A percentile compares a stretch with the other conserved stretches of the same genome.
phyloP scores from a whole-genome alignment of 352 stramenopile genomes.

The Pythium sukuiense region DNA sequence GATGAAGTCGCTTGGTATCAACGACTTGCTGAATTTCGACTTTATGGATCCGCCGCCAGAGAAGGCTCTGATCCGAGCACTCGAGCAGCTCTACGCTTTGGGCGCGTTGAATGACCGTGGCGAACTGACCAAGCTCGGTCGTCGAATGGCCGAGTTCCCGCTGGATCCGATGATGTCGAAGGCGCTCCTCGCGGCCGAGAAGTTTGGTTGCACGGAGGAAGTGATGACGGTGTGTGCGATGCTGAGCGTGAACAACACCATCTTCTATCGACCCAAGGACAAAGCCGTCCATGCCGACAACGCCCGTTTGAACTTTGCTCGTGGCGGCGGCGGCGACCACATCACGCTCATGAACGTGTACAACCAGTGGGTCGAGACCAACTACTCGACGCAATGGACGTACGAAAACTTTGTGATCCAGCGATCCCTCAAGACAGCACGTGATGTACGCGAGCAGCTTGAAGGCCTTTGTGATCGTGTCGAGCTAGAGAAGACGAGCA shows the following conservation, averaged over 20 bases:
- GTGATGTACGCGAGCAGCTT: constrained; percentile 99
- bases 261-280: constrained; percentile 99
- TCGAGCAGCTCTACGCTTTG: constrained; percentile 99
- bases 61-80: constrained; percentile 97
- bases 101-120: constrained; percentile 98
- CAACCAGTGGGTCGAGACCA: constrained; percentile 97
- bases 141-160: constrained; percentile 96
- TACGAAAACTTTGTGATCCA: constrained; percentile 98
- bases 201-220: constrained; percentile 92
- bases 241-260: constrained; percentile 97
- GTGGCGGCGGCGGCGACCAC: constrained; percentile 97
- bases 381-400: constrained; percentile 97
- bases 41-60: constrained; percentile 99
- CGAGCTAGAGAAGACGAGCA: constrained; percentile 92
- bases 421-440: constrained; percentile 95
- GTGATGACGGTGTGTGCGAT: constrained; percentile 98
- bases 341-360: constrained; percentile 97
- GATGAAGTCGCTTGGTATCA: constrained; percentile 99
- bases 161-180: constrained; percentile 96
- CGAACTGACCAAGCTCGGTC: constrained; percentile 96
- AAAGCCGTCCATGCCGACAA: constrained; percentile 99
- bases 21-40: constrained; percentile 99
- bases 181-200: constrained; percentile 88
- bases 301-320: constrained; percentile 97
- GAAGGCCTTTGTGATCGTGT: constrained; percentile 98